Evolutionary conservation across 805 yeast genomes (phyloP).

Genomic region (Metschnikowia baotianmanensis): DNA sequence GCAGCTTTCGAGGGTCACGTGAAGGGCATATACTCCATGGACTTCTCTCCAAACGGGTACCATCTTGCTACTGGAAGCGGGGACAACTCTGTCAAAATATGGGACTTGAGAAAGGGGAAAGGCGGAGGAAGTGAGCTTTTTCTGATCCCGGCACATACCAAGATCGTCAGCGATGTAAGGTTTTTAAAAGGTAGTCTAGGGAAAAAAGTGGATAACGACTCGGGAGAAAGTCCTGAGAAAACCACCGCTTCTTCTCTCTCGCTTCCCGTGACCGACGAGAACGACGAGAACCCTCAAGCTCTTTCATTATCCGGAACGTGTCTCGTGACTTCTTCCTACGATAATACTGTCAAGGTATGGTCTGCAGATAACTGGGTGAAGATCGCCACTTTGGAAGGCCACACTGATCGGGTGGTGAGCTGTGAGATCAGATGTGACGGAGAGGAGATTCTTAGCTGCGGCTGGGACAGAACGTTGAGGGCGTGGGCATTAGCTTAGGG

Average conservation of each 20-base stretch:
- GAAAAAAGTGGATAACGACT: too few relatives aligned
- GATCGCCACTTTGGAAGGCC: slow-evolving; percentile 51
- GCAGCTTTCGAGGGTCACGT: slow-evolving; percentile 64
- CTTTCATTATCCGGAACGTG: slow-evolving; percentile 42
- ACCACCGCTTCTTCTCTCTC: too few relatives aligned
- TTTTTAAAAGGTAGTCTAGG: slow-evolving; percentile 44
- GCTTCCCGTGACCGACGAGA: slow-evolving; percentile 28
- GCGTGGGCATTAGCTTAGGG: too few relatives aligned
- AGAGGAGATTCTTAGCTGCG: slow-evolving; percentile 53
- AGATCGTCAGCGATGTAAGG: slow-evolving; percentile 62
- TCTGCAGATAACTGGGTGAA: slow-evolving; percentile 70
- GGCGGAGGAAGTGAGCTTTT: slow-evolving; percentile 33
- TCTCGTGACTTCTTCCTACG: slow-evolving; percentile 67
- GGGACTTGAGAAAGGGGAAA: slow-evolving; percentile 67
- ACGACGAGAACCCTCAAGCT: slow-evolving; percentile 28
- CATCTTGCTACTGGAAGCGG: slow-evolving; percentile 81
- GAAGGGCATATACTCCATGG: slow-evolving; percentile 65
- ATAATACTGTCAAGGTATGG: slow-evolving; percentile 58
- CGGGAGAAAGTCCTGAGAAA: too few relatives aligned
- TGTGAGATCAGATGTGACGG: slow-evolving; percentile 53
- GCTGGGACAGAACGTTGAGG: slow-evolving; percentile 84
- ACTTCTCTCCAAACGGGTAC: slow-evolving; percentile 75
- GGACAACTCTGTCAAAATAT: slow-evolving; percentile 73
- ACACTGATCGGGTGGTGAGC: slow-evolving; percentile 67
- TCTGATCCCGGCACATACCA: slow-evolving; percentile 72